phyloP scores from a whole-genome alignment of 2,329 filamentous ascomycete species.

The Xylaria sp. region DNA sequence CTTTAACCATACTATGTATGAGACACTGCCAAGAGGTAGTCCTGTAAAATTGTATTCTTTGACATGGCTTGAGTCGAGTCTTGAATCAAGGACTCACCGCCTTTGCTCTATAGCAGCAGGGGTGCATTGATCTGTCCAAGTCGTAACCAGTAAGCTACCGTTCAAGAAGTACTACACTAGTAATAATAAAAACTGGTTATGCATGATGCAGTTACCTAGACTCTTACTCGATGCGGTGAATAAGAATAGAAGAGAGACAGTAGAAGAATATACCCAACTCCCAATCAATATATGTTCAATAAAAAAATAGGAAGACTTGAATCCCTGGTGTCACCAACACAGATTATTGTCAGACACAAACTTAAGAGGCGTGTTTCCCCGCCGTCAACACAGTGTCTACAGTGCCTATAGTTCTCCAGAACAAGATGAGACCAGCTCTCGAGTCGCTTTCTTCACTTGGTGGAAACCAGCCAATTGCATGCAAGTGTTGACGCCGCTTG shows the following conservation, averaged over 20 bases:
- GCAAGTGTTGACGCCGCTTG: not conserved
- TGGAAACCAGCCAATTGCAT: not conserved
- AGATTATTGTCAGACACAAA: not conserved
- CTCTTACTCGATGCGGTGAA: not conserved
- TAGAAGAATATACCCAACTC: no score
- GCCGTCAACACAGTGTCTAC: not conserved
- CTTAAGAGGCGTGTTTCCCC: not conserved
- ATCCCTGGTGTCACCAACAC: not conserved
- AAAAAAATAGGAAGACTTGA: not conserved
- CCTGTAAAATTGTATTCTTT: no score
- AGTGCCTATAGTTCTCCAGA: not conserved
- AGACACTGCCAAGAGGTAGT: no score
- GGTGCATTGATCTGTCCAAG: not conserved
- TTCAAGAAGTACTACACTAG: not conserved
- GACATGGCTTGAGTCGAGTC: not conserved
- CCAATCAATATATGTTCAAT: no score
- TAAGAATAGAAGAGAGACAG: not conserved
- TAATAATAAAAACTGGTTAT: not conserved
- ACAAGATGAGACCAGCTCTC: not conserved
- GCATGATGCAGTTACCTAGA: not conserved
- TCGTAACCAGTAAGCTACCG: not conserved
- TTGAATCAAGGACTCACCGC: slow-evolving; percentile 8
- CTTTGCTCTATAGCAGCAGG: slow-evolving; percentile 9
- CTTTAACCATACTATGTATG: not conserved
- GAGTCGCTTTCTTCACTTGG: not conserved